Base-by-base conservation (phyloP, 1,284 basidiomycete genomes). In the Naganishia liquefaciens region DNA sequence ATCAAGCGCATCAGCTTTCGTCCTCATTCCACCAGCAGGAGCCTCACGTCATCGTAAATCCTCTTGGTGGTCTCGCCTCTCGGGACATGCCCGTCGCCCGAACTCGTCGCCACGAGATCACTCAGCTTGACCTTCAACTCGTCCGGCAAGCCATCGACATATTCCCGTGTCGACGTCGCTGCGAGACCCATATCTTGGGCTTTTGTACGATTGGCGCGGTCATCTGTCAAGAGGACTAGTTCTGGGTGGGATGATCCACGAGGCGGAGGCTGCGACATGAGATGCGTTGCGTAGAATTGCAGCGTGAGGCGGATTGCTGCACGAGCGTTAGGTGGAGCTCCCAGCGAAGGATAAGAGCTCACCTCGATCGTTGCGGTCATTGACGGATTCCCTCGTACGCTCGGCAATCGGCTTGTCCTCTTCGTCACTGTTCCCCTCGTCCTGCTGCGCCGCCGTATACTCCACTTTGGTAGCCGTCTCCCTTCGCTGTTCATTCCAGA, bases 281-380 rank as follows among this genome's bases (percentile, higher is more conserved):
- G 76, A 72, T 95, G 91, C 4, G 83, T 75, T 50, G 86, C 85
- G 78, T 95, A 97, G 90, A 92, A 97, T 51, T 85, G 81, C 1
- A 90, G 84, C 0, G 90, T 88, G 73, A 86, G 88, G 43, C 93
- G 85, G 65, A 97, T 97, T 2, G 89, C 90, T 91, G 67, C 5
- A 51, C 6, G 27, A 21, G 68, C 50, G 7, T 23, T 23, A 19
- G 25, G 5, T 30, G n/a, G 5, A 46, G 30, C 5, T 1, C 21
- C 7, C 6, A 5, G 10, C 25, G 33, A 4, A 50, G 23, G 39
- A 49, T 19, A 54, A 10, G 3, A 28, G 72, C 81, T 50, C 67
- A 91, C 92, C 88, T 83, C 93, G 81, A 73, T 97, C 94, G 72
- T 97, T 97, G 21, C 89, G 83, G 75, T 98, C 93, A 72, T 97